Evolutionary conservation across 2,329 filamentous ascomycete species (phyloP).

Genomic region (Orbilia javanica): DNA sequence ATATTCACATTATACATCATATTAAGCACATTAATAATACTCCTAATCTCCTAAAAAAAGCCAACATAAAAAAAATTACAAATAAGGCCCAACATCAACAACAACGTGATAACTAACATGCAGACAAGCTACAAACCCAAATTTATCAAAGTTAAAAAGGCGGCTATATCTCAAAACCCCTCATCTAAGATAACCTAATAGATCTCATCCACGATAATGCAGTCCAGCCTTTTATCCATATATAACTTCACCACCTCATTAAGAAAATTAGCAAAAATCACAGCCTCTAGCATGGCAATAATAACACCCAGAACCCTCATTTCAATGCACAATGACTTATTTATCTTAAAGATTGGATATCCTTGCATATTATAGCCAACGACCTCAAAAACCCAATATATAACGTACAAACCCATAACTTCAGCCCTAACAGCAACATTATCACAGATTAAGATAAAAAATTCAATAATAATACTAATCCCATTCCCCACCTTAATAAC

Average conservation of each 20-base stretch:
- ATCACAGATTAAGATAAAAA: slow-evolving; percentile 4
- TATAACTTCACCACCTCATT: neutral
- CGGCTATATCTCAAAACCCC: slow-evolving; percentile 7
- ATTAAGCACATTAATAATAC: slow-evolving; percentile 3
- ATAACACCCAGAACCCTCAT: neutral
- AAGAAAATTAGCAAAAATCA: neutral
- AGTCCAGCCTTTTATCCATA: neutral
- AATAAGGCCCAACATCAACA: neutral
- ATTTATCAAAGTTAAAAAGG: slow-evolving; percentile 5
- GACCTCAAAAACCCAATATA: neutral
- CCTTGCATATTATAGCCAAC: neutral
- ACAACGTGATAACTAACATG: slow-evolving; percentile 6
- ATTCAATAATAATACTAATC: slow-evolving; percentile 16
- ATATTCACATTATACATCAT: neutral
- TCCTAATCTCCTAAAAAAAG: slow-evolving; percentile 6
- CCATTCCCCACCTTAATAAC: slow-evolving; percentile 1
- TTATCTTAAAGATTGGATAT: neutral
- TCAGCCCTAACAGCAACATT: slow-evolving; percentile 1
- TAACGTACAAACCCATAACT: slow-evolving; percentile 8
- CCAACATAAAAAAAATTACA: neutral
- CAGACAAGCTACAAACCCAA: slow-evolving; percentile 2
- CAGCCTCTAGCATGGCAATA: slow-evolving; percentile 18
- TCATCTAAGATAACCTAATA: slow-evolving; percentile 12
- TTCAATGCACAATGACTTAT: neutral
- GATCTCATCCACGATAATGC: slow-evolving; percentile 16